Conservation (phyloP, 371 early-diverging fungal genomes). For the Mucor irregularis region DNA sequence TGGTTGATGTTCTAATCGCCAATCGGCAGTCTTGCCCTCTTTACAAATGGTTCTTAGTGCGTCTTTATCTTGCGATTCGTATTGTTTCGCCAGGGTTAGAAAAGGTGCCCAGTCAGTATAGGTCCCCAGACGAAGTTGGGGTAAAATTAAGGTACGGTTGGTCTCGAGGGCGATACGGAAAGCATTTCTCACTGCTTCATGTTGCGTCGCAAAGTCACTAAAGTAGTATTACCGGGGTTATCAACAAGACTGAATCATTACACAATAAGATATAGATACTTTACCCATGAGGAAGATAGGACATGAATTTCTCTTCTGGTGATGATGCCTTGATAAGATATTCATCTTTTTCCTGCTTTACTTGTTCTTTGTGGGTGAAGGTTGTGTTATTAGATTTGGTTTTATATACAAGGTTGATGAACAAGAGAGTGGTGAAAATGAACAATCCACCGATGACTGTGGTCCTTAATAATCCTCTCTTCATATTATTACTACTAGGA, state of each 20-base stretch:
- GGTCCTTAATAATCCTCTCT: not conserved
- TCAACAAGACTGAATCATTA: not conserved
- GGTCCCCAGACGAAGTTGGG: slow-evolving; percentile 23
- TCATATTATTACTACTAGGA: too few species aligned
- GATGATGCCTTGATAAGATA: not conserved
- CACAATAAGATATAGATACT: not conserved
- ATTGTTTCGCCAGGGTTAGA: slow-evolving; percentile 10
- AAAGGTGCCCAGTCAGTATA: slow-evolving; percentile 16
- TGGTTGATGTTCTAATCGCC: slow-evolving; percentile 13
- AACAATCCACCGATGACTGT: not conserved
- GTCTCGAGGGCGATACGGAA: slow-evolving; percentile 33
- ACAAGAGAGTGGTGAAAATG: not conserved
- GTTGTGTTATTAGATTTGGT: not conserved
- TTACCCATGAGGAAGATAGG: slow-evolving; percentile 45
- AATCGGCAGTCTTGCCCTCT: not conserved
- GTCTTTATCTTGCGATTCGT: slow-evolving; percentile 21
- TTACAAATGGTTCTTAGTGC: not conserved
- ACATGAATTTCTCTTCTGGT: slow-evolving; percentile 22
- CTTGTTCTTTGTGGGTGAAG: too few species aligned
- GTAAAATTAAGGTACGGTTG: slow-evolving; percentile 31
- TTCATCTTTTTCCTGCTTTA: not conserved
- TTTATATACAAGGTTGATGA: not conserved
- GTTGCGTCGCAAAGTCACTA: slow-evolving; percentile 37
- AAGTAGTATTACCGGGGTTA: not conserved
- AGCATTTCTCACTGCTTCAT: slow-evolving; percentile 32